Conservation (phyloP, 495 filamentous ascomycete genomes). For the Wilcoxina mikolae region DNA sequence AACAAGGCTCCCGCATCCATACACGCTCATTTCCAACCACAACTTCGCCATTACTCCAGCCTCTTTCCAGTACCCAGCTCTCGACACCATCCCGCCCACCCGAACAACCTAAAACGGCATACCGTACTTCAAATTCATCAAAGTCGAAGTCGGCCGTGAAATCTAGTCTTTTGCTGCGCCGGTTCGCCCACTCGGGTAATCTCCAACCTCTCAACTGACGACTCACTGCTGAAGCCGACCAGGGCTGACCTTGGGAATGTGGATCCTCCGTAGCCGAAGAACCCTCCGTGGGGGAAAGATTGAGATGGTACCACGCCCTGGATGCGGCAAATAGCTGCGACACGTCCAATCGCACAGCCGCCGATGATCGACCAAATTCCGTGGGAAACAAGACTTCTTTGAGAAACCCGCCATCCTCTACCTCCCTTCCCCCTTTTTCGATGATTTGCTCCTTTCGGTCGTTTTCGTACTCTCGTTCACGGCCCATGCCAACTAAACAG, state of each 20-base stretch:
- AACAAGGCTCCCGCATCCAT: conserved; percentile 86
- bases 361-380: conserved; percentile 55
- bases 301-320: conserved; percentile 89
- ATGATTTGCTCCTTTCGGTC: conserved; percentile 70
- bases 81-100: conserved; percentile 89
- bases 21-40: conserved; percentile 77
- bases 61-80: conserved; percentile 86
- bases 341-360: conserved; percentile 42
- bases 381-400: conserved; percentile 69
- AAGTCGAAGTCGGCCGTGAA: conserved; percentile 94
- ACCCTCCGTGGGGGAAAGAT: conserved; percentile 82
- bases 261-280: conserved; percentile 51
- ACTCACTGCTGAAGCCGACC: conserved; percentile 85
- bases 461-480: conserved; percentile 61
- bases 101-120: conserved; percentile 66
- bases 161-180: conserved; percentile 79
- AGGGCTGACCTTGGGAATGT: conserved; percentile 37
- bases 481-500: conserved; percentile 53
- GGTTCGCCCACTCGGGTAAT: conserved; percentile 90
- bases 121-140: conserved; percentile 77
- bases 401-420: conserved; percentile 73
- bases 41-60: conserved; percentile 97
- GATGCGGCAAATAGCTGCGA: conserved; percentile 35
- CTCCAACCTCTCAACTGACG: conserved; percentile 85
- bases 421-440: conserved; percentile 67